Evolutionary conservation across 345 rosid genomes (phyloP).

Genomic region (Litchi chinensis): DNA sequence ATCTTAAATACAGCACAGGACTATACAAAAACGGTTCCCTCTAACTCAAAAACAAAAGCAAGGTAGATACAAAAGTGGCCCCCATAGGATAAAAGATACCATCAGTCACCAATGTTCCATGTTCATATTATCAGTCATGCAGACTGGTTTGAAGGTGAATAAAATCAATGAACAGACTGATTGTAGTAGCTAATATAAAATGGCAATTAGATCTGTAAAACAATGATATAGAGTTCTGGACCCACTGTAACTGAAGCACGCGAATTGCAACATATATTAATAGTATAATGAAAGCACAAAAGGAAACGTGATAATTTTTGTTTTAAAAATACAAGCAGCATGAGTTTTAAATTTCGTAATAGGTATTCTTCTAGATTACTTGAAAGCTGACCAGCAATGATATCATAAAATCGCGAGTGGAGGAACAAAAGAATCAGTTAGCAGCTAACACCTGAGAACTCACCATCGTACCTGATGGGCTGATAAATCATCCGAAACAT

Average conservation of each 20-base stretch:
- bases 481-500: slow-evolving; percentile 33
- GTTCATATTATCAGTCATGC: not conserved
- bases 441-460: slow-evolving; percentile 38
- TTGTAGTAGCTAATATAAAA: not conserved
- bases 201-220: not conserved
- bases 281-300: not conserved
- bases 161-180: not conserved
- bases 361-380: not conserved
- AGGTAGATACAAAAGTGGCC: not conserved
- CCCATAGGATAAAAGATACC: not conserved
- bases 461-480: slow-evolving; percentile 86
- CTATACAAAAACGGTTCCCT: not conserved
- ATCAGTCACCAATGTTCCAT: not conserved
- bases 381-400: not conserved
- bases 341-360: not conserved
- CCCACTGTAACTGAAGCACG: not conserved
- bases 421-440: not conserved
- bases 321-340: not conserved
- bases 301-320: not conserved
- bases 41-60: not conserved
- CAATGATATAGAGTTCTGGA: not conserved
- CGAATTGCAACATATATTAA: not conserved
- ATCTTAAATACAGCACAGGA: not conserved
- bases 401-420: not conserved
- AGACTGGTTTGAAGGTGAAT: not conserved